These are phyloP conservation scores for Hypoxylon lienhwacheense DNA, from an alignment of 495 filamentous ascomycete species.

Conservation along the genomic window DNA sequence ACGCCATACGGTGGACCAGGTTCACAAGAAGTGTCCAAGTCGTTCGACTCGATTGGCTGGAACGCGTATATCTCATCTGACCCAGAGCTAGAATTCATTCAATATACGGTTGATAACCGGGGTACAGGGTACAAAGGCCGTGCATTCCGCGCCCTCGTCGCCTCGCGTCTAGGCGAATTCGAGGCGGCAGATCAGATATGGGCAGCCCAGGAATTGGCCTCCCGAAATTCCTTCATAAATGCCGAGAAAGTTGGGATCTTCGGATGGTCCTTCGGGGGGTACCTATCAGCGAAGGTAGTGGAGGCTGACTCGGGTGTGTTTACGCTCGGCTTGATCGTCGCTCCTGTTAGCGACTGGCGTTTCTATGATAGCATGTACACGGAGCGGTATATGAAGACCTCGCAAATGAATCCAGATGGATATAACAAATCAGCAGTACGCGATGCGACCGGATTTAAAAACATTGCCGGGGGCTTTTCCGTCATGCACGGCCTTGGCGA, in stretches of 20 bases:
- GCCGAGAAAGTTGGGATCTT: slow-evolving; percentile 55
- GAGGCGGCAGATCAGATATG: slow-evolving; percentile 61
- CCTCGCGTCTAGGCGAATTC: slow-evolving; percentile 53
- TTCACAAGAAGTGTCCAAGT: slow-evolving; percentile 54
- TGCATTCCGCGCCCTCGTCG: slow-evolving; percentile 51
- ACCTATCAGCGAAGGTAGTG: slow-evolving; percentile 58
- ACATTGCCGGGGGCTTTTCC: slow-evolving; percentile 53
- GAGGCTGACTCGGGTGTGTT: slow-evolving; percentile 56
- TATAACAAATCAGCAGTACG: slow-evolving; percentile 52
- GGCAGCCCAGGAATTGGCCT: slow-evolving; percentile 52
- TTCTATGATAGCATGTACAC: slow-evolving; percentile 68
- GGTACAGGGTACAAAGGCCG: slow-evolving; percentile 59
- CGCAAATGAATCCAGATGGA: slow-evolving; percentile 49
- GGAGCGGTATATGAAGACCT: slow-evolving; percentile 65
- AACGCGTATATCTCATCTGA: slow-evolving; percentile 58
- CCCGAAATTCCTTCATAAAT: slow-evolving; percentile 51
- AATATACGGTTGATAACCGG: slow-evolving; percentile 59
- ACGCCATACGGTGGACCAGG: slow-evolving; percentile 60
- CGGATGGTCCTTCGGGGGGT: slow-evolving; percentile 64
- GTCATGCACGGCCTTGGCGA: slow-evolving; percentile 61
- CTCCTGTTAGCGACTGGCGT: slow-evolving; percentile 61
- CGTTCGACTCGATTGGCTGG: slow-evolving; percentile 49
- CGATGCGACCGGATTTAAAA: slow-evolving; percentile 53
- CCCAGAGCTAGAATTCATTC: slow-evolving; percentile 59
- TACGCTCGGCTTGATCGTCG: slow-evolving; percentile 55